Evolutionary conservation across 208 protist species (phyloP), one percentile per base, ranked within the genome.

Genomic region (Wallacemonas sp.): DNA sequence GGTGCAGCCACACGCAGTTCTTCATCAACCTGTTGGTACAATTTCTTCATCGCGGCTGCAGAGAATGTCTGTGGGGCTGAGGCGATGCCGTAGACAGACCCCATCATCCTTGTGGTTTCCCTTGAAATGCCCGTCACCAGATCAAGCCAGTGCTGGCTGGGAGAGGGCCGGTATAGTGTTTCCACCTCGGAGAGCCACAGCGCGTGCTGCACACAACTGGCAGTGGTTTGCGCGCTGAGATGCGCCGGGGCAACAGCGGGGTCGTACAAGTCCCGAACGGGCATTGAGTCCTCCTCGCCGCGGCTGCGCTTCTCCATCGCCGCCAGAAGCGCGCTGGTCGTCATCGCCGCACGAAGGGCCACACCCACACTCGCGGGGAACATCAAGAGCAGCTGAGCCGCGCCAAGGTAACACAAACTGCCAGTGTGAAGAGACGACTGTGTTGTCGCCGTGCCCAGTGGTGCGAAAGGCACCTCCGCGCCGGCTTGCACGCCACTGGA

Each of bases 361-460:
- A 76, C 66, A 32, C 76, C 76, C 4, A 93, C 82, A 0, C 78
- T 75, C 1, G 79, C 80, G 30, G 87, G 87, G 38, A 75, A 82
- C 42, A 83, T 77, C 10, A 91, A 65, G 21, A 93, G 73, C 21
- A 93, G 71, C 68, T 91, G 66, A 1, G 84, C 83, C 24, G 82
- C 82, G 0, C 77, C 79, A 3, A 78, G 61, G 63, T 83, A 93
- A 19, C 71, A 68, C 6, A 91, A 50, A 54, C 73, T 83, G 2
- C 68, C 72, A 38, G 80, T 80, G 37, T 76, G 72, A 54, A 61
- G 63, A n/a, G n/a, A n/a, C n/a, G n/a, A n/a, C n/a, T n/a, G n/a
- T n/a, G n/a, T n/a, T n/a, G n/a, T n/a, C n/a, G n/a, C n/a, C n/a
- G n/a, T n/a, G n/a, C n/a, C n/a, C n/a, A 52, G 38, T 38, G 36